These are phyloP conservation scores for Pholiota molesta DNA, from an alignment of 768 basidiomycete genomes.

Conservation along the genomic window DNA sequence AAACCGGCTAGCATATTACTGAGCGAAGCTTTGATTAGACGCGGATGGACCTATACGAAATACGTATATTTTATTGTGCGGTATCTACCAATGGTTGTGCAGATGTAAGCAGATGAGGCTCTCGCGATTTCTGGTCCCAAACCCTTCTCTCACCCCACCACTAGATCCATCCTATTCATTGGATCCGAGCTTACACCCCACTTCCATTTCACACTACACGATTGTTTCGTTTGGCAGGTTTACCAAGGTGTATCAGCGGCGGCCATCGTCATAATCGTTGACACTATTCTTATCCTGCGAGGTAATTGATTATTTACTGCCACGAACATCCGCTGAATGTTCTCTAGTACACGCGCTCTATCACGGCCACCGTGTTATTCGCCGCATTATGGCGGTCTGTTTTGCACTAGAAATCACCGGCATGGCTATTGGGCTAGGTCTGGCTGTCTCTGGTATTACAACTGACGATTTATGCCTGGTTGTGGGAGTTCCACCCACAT, in stretches of 20 bases:
- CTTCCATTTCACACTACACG: constrained; percentile 39
- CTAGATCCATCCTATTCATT: constrained; percentile 36
- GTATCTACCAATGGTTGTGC: constrained; percentile 38
- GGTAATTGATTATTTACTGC: constrained; percentile 25
- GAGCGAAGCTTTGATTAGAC: constrained; percentile 5
- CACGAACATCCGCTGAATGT: neutral
- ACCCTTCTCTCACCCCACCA: neutral
- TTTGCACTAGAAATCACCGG: constrained; percentile 33
- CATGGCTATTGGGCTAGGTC: constrained; percentile 31
- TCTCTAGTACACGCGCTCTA: constrained; percentile 42
- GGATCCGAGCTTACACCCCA: constrained; percentile 37
- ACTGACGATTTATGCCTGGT: constrained; percentile 38
- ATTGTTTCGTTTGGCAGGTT: constrained; percentile 48
- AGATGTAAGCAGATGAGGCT: constrained; percentile 32
- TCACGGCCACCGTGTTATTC: constrained; percentile 34
- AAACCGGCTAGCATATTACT: neutral
- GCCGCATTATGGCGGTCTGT: constrained; percentile 25
- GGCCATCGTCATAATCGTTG: constrained; percentile 32
- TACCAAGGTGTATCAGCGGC: constrained; percentile 40
- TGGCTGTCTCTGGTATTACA: constrained; percentile 32
- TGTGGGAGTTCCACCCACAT: constrained; percentile 25
- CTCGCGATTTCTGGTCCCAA: neutral
- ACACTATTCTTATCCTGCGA: constrained; percentile 43
- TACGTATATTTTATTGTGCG: constrained; percentile 38
- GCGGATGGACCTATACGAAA: constrained; percentile 38